Conservation (phyloP, 2,329 filamentous ascomycete species). For the Ophiocordyceps sinensis region DNA sequence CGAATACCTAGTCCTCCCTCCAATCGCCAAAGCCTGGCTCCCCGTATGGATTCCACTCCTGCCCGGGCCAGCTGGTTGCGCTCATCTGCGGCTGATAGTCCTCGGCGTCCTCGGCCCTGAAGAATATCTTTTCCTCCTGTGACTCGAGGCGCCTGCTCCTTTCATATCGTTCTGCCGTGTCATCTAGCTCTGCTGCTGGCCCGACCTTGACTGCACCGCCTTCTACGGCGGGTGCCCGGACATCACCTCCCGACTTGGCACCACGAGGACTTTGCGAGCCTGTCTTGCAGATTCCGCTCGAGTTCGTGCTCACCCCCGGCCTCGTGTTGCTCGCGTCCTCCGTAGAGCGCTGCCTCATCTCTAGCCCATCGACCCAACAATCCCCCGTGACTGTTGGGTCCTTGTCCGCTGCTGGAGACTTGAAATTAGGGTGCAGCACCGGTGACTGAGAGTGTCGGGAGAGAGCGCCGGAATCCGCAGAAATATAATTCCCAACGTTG, state of each 20-base stretch:
- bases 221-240: too few relatives aligned
- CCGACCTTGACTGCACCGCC: too few relatives aligned
- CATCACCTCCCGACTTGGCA: too few relatives aligned
- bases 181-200: conserved; percentile 21
- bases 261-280: too few relatives aligned
- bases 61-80: conserved; percentile 54
- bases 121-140: conserved; percentile 41
- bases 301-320: too few relatives aligned
- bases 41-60: conserved; percentile 52
- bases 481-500: neutral
- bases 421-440: neutral
- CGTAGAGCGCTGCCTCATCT: too few relatives aligned
- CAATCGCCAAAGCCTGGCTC: conserved; percentile 16
- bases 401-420: neutral
- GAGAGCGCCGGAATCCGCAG: neutral
- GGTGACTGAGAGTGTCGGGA: neutral
- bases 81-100: conserved; percentile 39
- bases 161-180: conserved; percentile 28
- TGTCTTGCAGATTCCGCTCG: too few relatives aligned
- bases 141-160: conserved; percentile 26
- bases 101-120: conserved; percentile 20
- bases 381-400: neutral
- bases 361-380: neutral
- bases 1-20: conserved; percentile 6
- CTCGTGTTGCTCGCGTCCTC: too few relatives aligned